These are phyloP conservation scores for Cytospora mali DNA, from an alignment of 2,329 filamentous ascomycete genomes.

Conservation along the genomic window DNA sequence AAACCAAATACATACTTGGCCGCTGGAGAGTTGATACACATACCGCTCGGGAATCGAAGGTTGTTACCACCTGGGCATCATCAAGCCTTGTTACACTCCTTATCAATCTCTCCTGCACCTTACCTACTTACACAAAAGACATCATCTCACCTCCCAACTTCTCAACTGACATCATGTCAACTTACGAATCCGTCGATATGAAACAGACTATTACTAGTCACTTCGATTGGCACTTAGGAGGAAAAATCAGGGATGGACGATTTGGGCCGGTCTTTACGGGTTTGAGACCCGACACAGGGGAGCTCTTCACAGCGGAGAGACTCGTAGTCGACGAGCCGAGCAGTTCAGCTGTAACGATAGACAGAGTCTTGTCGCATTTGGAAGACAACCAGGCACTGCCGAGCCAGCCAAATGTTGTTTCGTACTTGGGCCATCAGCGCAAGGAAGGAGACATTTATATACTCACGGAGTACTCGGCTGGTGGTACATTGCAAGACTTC, in stretches of 20 bases:
- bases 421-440: slow-evolving; percentile 7
- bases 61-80: not conserved
- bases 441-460: slow-evolving; percentile 6
- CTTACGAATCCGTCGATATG: not conserved
- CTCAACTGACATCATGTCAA: not conserved
- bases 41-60: not conserved
- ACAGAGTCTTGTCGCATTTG: not conserved
- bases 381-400: not conserved
- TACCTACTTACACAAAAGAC: not conserved
- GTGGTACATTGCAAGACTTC: slow-evolving; percentile 13
- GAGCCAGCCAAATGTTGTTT: slow-evolving; percentile 10
- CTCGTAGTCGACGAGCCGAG: slow-evolving; percentile 1
- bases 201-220: not conserved
- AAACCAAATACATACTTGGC: not conserved
- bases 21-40: too few relatives aligned
- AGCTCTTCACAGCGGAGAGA: slow-evolving; percentile 18
- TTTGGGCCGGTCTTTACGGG: slow-evolving; percentile 18
- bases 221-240: slow-evolving; percentile 7
- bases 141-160: not conserved
- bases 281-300: slow-evolving; percentile 13
- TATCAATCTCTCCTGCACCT: not conserved
- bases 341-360: not conserved
- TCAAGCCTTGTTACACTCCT: not conserved
- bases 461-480: not conserved
- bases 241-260: slow-evolving; percentile 20